Conservation (phyloP, 495 filamentous ascomycete genomes). For the Tuber aestivum region DNA sequence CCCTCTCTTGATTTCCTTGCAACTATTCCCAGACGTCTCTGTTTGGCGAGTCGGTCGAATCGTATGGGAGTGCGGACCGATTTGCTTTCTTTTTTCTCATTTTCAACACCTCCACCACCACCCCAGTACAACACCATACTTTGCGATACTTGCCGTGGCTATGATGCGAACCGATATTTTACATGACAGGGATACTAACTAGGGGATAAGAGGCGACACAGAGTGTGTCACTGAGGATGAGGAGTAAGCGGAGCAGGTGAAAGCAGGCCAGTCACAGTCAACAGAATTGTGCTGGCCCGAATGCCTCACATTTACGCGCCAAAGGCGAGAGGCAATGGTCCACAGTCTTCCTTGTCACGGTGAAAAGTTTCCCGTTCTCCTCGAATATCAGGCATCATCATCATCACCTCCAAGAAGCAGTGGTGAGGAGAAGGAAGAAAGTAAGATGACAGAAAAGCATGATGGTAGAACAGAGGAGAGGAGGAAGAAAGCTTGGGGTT, state of each 20-base stretch:
- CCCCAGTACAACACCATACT: not conserved
- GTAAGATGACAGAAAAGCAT: not conserved
- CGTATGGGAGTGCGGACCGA: not conserved
- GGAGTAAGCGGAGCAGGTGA: not conserved
- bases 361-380: not conserved
- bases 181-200: not conserved
- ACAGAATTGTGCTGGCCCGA: not conserved
- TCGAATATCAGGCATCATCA: not conserved
- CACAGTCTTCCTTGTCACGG: not conserved
- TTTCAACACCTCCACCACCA: slow-evolving; percentile 23
- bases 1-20: slow-evolving; percentile 23
- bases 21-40: not conserved
- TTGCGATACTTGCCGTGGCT: not conserved
- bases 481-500: not conserved
- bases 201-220: not conserved
- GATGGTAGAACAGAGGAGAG: not conserved
- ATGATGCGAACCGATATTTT: not conserved
- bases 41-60: not conserved
- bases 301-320: slow-evolving; percentile 2
- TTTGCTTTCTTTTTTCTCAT: slow-evolving; percentile 14
- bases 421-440: not conserved
- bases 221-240: not conserved
- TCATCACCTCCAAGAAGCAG: not conserved
- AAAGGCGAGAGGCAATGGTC: not conserved
- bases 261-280: not conserved